These are phyloP conservation scores for Fusarium paranaense DNA, from an alignment of 2,329 filamentous ascomycete species.

Conservation along the genomic window DNA sequence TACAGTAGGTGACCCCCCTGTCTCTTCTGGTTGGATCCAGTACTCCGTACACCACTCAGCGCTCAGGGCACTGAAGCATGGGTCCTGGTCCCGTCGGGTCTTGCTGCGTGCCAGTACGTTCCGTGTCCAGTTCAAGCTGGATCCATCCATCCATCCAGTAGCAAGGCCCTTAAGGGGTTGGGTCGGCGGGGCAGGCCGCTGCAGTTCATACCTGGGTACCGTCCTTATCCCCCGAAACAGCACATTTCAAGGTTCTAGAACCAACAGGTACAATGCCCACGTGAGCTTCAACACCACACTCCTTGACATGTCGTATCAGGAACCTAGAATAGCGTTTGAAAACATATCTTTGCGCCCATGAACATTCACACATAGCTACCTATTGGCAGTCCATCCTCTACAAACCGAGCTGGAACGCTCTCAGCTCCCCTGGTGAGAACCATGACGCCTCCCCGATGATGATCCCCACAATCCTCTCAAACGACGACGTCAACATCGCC, in stretches of 20 bases:
- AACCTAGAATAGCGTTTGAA: not conserved
- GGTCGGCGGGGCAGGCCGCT: conserved; percentile 28
- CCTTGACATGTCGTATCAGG: not conserved
- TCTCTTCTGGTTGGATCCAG: conserved; percentile 10
- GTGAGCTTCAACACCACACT: conserved; percentile 8
- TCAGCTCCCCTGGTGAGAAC: not conserved
- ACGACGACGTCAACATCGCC: not conserved
- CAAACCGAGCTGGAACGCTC: not conserved
- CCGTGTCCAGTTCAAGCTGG: conserved; percentile 14
- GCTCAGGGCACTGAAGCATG: conserved; percentile 23
- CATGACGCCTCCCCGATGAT: conserved; percentile 13
- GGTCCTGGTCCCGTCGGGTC: conserved; percentile 1
- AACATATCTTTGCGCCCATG: not conserved
- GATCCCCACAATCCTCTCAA: not conserved
- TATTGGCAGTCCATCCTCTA: not conserved
- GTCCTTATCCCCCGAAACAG: conserved; percentile 4
- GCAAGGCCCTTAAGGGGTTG: conserved; percentile 26
- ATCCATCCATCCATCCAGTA: conserved; percentile 4
- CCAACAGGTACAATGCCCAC: conserved; percentile 12
- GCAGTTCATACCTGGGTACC: conserved; percentile 1
- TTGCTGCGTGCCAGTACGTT: not conserved
- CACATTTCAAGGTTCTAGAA: conserved; percentile 22
- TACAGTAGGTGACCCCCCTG: not conserved
- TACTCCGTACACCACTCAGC: conserved; percentile 32
- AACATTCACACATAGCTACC: not conserved